Evolutionary conservation across 257 asterid species (phyloP), one percentile per base, ranked within the genome.

Genomic region (Leptodermis oblonga): DNA sequence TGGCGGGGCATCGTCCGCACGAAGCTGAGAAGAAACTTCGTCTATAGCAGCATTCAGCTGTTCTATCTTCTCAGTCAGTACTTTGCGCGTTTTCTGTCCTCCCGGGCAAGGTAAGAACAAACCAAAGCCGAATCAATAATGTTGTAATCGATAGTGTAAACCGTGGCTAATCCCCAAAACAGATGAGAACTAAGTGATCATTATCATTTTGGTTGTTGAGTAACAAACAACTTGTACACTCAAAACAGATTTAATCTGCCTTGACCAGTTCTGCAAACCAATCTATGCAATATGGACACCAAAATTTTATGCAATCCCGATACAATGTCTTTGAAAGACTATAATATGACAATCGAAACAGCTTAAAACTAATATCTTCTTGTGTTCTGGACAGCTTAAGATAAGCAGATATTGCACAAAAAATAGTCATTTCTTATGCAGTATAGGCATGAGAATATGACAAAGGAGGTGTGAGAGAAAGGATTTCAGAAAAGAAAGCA

Each of bases 41-140:
- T 82, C 86, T 33, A 82, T 78, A 18, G 86, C 83, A 11, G 77
- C 64, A 62, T 82, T 82, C 74, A 82, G 42, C 65, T 82, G 82
- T 2, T 46, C 83, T 18, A 82, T 82, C 81, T 82, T 82, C 56
- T 79, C 86, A 0, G 83, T 73, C 60, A 82, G 76, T 70, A 79
- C 70, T 69, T 79, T 73, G 36, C 86, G 79, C 4, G 73, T 80
- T 64, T 36, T 82, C 86, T 82, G 82, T 66, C 58, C 67, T 48
- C 76, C n/a, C n/a, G n/a, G 26, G 48, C 33, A 37, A 65, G 18
- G 59, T 51, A 13, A 55, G 25, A 55, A 59, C n/a, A 15, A 34
- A 43, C 41, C 11, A 28, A 33, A 41, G 39, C 4, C n/a, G 15
- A 45, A 39, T 37, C 7, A 54, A 25, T 0, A 5, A 46, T 49